These are phyloP conservation scores for Vanderwaltozyma polyspora DNA, from an alignment of 805 yeast species.

Conservation along the genomic window DNA sequence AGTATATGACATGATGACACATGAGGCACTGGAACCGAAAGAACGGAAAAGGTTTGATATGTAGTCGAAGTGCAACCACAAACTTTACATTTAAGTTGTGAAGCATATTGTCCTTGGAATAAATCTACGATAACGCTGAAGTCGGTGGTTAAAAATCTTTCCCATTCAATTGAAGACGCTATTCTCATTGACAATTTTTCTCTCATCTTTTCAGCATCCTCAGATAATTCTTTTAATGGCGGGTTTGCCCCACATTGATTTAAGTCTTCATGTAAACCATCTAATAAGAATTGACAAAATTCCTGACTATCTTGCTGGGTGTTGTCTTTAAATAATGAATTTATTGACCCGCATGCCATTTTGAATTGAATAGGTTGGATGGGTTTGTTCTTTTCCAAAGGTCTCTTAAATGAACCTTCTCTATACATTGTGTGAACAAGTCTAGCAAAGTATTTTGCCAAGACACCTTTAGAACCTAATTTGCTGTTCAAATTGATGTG, in stretches of 20 bases:
- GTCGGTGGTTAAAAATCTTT: constrained; percentile 68
- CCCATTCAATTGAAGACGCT: constrained; percentile 92
- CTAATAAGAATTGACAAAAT: constrained; percentile 74
- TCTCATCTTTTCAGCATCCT: constrained; percentile 59
- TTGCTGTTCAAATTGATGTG: constrained; percentile 64
- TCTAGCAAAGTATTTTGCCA: constrained; percentile 63
- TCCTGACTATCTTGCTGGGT: constrained; percentile 93
- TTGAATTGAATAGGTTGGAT: constrained; percentile 62
- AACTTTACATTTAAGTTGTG: constrained; percentile 59
- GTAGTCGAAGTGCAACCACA: constrained; percentile 79
- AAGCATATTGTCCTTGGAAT: constrained; percentile 83
- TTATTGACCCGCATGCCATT: constrained; percentile 54
- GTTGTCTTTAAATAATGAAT: constrained; percentile 68
- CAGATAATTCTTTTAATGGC: constrained; percentile 47
- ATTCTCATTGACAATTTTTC: constrained; percentile 65
- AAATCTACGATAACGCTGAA: constrained; percentile 71
- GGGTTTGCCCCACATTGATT: constrained; percentile 53
- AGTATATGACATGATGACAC: constrained; percentile 31
- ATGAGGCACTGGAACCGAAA: constrained; percentile 71
- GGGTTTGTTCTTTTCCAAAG: constrained; percentile 6
- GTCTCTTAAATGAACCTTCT: constrained; percentile 22
- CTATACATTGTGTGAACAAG: constrained; percentile 46
- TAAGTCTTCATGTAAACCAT: constrained; percentile 86
- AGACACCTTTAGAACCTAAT: constrained; percentile 70
- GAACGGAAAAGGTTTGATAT: constrained; percentile 69